Evolutionary conservation across 352 stramenopile species (phyloP), one percentile per base, ranked within the genome.

Genomic region (Phytopythium ostracodes): DNA sequence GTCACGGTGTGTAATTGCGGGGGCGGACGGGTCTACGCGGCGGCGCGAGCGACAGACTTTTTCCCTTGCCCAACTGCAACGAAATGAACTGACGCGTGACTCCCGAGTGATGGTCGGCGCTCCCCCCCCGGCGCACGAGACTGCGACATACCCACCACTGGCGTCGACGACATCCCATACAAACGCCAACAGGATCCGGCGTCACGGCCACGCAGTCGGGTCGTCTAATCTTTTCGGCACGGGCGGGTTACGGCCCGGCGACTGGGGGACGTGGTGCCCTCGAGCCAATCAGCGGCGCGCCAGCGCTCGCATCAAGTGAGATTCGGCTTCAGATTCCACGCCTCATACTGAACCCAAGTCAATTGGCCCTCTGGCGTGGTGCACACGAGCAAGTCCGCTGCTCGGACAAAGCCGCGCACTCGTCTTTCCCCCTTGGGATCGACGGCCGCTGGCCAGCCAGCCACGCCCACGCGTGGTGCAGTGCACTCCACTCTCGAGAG

Each of bases 301-400:
- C 2, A 2, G 24, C 25, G 25, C 15, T 3, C 27, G 25, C 27
- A 51, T 53, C 56, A 53, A 51, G 15, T 18, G 47, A 53, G 40
- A 52, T 53, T 33, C 40, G 17, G 40, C 29, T 35, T 36, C 31
- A 58, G 52, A 43, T 46, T 46, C 52, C 29, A 15, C 24, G 40
- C 7, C 7, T 3, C 59, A 76, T 72, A 75, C 52, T 66, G 25
- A 22, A 27, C 4, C 17, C 62, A 63, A 70, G 68, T 71, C 18
- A n/a, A 0, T 11, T 18, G 51, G 52, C 54, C 59, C 51, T 27
- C 56, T 61, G 56, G 42, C 56, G 40, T 53, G 25, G 40, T 18
- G 56, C 56, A 27, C 42, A 43, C 27, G 56, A 20, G 24, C 50
- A 17, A n/a, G 52, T 29, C 33, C 33, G n/a, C 49, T 10, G 5